A percentile compares a stretch with the other conserved stretches of the same genome.
Evolutionary conservation across 1,284 basidiomycete species (phyloP).

Genomic region (Irpex lacteus): DNA sequence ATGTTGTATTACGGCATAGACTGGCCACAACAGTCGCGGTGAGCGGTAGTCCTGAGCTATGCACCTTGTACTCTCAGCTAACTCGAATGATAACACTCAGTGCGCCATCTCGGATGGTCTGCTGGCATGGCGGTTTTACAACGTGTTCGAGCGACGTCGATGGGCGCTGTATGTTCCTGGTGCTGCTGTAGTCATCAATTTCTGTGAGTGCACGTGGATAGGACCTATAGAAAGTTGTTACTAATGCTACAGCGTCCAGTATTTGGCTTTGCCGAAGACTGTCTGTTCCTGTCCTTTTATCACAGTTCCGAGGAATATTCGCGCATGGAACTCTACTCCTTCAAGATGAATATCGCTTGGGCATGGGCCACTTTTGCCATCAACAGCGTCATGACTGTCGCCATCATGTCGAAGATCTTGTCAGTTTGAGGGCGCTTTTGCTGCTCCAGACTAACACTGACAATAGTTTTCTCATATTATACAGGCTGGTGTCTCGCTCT

Average conservation of each 20-base stretch:
- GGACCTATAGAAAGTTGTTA: not conserved
- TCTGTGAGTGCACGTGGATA: slow-evolving; percentile 9
- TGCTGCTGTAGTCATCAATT: slow-evolving; percentile 16
- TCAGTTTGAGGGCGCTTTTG: slow-evolving; percentile 5
- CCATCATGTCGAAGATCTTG: slow-evolving; percentile 21
- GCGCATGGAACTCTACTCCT: not conserved
- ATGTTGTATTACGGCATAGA: not conserved
- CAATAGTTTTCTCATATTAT: not conserved
- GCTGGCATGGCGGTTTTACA: slow-evolving; percentile 24
- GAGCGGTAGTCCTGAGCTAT: not conserved
- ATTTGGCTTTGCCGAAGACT: slow-evolving; percentile 22
- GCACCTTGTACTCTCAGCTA: not conserved
- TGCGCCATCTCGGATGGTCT: slow-evolving; percentile 21
- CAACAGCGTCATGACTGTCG: slow-evolving; percentile 20
- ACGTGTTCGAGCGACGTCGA: slow-evolving; percentile 16
- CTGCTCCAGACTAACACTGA: not conserved
- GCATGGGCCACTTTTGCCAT: slow-evolving; percentile 23
- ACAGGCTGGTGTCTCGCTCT: not conserved
- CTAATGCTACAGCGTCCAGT: slow-evolving; percentile 7
- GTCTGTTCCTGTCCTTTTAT: slow-evolving; percentile 15
- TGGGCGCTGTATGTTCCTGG: slow-evolving; percentile 23
- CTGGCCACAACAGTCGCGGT: slow-evolving; percentile 8
- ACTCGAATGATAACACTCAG: slow-evolving; percentile 4
- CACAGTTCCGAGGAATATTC: slow-evolving; percentile 7
- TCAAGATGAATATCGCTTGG: slow-evolving; percentile 23